Conservation (phyloP, 2,329 filamentous ascomycete genomes). For the Clarireedia paspali region DNA sequence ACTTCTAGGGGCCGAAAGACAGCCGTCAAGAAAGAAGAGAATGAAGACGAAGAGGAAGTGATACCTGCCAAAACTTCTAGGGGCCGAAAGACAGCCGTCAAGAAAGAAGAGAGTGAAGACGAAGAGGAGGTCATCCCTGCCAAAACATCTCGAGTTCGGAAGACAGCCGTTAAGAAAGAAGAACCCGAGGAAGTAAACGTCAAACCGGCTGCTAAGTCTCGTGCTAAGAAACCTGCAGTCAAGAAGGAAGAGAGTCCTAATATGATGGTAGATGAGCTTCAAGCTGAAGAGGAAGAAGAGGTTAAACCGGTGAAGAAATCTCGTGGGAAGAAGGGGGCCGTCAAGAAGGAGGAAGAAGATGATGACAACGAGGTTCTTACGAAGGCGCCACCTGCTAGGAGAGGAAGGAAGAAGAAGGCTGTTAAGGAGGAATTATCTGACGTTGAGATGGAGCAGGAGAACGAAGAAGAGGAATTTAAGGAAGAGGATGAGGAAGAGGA, state of each 20-base stretch:
- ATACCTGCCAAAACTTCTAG: conserved; percentile 15
- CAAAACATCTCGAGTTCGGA: conserved; percentile 14
- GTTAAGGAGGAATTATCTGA: neutral
- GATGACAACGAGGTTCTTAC: conserved; percentile 2
- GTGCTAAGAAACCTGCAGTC: conserved; percentile 19
- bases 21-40: neutral
- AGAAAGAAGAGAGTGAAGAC: conserved; percentile 2
- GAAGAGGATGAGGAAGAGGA: neutral
- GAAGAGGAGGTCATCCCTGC: neutral
- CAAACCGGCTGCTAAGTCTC: conserved; percentile 21
- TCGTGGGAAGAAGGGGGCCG: neutral
- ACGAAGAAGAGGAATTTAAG: neutral
- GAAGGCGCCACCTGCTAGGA: neutral
- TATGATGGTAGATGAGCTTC: neutral
- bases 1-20: conserved; percentile 15
- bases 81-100: neutral
- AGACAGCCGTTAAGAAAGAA: conserved; percentile 17
- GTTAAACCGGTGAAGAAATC: neutral
- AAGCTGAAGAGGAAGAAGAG: neutral
- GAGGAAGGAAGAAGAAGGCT: neutral
- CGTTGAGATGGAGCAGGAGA: neutral
- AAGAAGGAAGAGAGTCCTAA: conserved; percentile 18
- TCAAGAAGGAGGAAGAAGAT: neutral
- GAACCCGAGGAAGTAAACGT: conserved; percentile 15
- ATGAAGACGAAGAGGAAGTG: conserved; percentile 9